Evolutionary conservation across 257 asterid genomes (phyloP).

Genomic region (Solanum verrucosum): DNA sequence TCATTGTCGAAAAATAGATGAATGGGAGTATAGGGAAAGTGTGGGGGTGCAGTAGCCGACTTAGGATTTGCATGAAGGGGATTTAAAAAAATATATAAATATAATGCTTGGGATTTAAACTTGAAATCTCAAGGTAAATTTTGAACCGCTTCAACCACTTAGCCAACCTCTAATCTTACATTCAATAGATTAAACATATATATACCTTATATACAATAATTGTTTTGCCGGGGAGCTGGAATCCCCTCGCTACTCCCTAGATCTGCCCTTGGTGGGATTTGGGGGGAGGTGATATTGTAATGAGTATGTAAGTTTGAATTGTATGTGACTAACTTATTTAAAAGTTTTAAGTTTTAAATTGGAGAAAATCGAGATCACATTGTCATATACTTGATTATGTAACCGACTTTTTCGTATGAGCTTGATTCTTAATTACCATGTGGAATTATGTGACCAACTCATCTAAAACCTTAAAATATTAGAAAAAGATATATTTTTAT

Average conservation of each 20-base stretch:
- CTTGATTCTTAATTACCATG: background rate
- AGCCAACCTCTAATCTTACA: no score
- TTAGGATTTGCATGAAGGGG: no score
- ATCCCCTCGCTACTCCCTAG: no score
- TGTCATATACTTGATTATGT: background rate
- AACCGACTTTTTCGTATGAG: fast-evolving
- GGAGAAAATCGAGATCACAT: background rate
- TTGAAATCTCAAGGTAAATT: no score
- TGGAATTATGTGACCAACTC: background rate
- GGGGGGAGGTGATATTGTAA: no score
- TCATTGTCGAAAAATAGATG: background rate
- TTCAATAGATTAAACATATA: no score
- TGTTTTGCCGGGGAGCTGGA: no score
- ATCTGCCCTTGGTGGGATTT: no score
- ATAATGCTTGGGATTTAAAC: no score
- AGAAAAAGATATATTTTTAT: background rate
- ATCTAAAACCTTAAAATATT: background rate
- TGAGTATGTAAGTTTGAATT: background rate
- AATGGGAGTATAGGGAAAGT: background rate
- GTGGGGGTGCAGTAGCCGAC: background rate
- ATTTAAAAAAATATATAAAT: no score
- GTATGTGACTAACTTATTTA: background rate
- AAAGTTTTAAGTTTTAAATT: background rate
- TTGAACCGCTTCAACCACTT: no score
- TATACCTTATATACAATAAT: no score